phyloP scores from a whole-genome alignment of 495 filamentous ascomycete species.

The Monascus purpureus region DNA sequence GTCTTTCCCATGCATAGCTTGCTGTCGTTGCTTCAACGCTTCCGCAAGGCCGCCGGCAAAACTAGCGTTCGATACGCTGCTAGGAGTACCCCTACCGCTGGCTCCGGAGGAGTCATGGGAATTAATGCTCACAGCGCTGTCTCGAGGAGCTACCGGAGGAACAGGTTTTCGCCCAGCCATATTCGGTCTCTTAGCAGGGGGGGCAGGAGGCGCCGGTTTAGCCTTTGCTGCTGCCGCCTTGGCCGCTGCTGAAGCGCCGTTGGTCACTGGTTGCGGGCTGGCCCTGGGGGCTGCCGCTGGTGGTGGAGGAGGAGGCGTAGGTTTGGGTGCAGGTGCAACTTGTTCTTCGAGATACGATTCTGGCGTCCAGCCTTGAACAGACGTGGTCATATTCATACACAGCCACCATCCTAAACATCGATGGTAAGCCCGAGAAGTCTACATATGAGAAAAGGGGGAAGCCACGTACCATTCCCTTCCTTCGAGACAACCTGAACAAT shows the following conservation, averaged over 20 bases:
- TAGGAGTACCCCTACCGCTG: slow-evolving; percentile 54
- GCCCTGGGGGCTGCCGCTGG: slow-evolving; percentile 38
- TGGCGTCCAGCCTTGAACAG: slow-evolving; percentile 78
- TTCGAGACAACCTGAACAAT: slow-evolving; percentile 77
- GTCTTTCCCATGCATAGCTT: slow-evolving; percentile 47
- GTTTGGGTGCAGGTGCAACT: slow-evolving; percentile 31
- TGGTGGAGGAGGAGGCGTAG: slow-evolving; percentile 44
- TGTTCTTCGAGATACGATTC: slow-evolving; percentile 81
- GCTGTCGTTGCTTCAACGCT: slow-evolving; percentile 60
- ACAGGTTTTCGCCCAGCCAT: slow-evolving; percentile 50
- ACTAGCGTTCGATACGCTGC: slow-evolving; percentile 52
- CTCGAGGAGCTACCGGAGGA: slow-evolving; percentile 47
- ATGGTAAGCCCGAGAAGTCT: slow-evolving; percentile 11
- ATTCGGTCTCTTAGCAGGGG: slow-evolving; percentile 74
- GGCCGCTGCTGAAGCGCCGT: slow-evolving; percentile 33
- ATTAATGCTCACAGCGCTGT: slow-evolving; percentile 61
- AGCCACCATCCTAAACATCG: slow-evolving; percentile 75
- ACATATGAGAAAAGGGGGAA: not conserved
- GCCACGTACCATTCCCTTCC: slow-evolving; percentile 69
- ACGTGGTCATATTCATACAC: slow-evolving; percentile 49
- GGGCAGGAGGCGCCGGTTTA: slow-evolving; percentile 68
- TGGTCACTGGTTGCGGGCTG: slow-evolving; percentile 29
- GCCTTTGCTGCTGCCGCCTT: slow-evolving; percentile 35
- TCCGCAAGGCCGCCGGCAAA: slow-evolving; percentile 77
- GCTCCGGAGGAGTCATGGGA: slow-evolving; percentile 44